Percentiles rank a stretch among this genome's conserved stretches.
Conservation (phyloP, 2,329 filamentous ascomycete genomes). For the Penicillium sp. region DNA sequence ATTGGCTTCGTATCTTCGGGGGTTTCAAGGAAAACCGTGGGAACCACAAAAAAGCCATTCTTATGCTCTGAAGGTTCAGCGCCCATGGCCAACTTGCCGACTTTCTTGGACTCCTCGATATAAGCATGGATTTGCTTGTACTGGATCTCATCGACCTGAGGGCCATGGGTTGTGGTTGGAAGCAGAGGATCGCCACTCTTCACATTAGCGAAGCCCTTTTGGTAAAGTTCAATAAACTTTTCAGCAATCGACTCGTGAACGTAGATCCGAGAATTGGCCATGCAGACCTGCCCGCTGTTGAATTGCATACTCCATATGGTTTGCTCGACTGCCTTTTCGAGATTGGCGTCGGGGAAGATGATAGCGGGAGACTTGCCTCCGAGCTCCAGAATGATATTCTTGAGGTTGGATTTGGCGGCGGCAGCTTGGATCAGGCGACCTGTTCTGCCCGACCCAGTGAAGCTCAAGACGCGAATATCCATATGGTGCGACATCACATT, state of each 20-base stretch:
- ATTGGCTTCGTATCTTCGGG: constrained; percentile 70
- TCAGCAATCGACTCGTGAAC: constrained; percentile 65
- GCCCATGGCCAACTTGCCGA: constrained; percentile 66
- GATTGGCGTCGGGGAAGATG: constrained; percentile 65
- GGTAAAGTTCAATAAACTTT: constrained; percentile 72
- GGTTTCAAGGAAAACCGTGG: constrained; percentile 81
- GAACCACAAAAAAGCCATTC: constrained; percentile 81
- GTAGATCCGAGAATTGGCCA: constrained; percentile 69
- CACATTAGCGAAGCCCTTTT: constrained; percentile 7
- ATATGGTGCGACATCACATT: constrained; percentile 65
- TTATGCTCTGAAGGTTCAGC: constrained; percentile 72
- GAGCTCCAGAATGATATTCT: constrained; percentile 68
- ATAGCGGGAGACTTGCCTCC: constrained; percentile 66
- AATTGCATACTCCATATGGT: constrained; percentile 54
- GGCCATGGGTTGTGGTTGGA: constrained; percentile 78
- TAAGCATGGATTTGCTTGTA: constrained; percentile 83
- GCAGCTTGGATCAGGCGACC: constrained; percentile 64
- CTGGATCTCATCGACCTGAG: constrained; percentile 80
- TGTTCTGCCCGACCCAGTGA: constrained; percentile 64
- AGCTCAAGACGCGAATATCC: constrained; percentile 66
- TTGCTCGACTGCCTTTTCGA: constrained; percentile 70
- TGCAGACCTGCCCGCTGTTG: constrained; percentile 66
- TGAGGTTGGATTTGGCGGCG: constrained; percentile 64
- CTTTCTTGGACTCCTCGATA: constrained; percentile 68
- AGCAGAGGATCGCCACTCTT: constrained; percentile 49